Base-by-base conservation (phyloP, 192 early-diverging fungal genomes). In the Coemansia sp. region DNA sequence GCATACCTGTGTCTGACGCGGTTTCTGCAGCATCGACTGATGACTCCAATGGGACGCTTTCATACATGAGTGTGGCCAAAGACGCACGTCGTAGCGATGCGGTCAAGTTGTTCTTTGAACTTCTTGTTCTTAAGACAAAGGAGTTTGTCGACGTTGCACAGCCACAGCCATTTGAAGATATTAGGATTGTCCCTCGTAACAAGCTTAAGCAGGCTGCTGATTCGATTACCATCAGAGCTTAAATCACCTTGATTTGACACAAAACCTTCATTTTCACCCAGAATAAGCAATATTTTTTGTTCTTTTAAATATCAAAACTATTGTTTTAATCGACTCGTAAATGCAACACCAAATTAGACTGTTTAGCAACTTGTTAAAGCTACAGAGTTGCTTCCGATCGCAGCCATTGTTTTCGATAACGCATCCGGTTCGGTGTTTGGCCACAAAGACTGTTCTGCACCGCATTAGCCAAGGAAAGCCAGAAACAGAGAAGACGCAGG, bases 101-200 rank as follows among this genome's bases (percentile, higher is more conserved):
- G 13, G 93, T 87, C 25, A 84, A 85, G 48, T 66, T 93, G 44
- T 98, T 98, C 70, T 97, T 94, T 73, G 96, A 98, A 67, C 59
- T 97, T 21, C 74, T 98, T 30, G 89, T 96, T 5, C 76, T 98
- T 38, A 87, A 90, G 56, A 93, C 95, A 1, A 90, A 87, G 59
- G 86, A 91, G 62, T 82, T 94, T 71, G 72, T 98, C 40, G 77
- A 89, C 24, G 87, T 96, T 4, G 62, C 87, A 42, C 96, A 98
- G 69, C 54, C 79, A 9, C 70, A 84, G 49, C 68, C 95, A 34
- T 98, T 85, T 81, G 93, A 87, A 17, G 89, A 93, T 39, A 94
- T 98, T 61, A 25, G 75, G 46, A 83, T 98, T 45, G 66, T 72
- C 46, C 82, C 81, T 18, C 66, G 72, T 8, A 17, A 59, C 13